These are phyloP conservation scores for Zasmidium cellare DNA, from an alignment of 2,329 filamentous ascomycete species.

Conservation along the genomic window DNA sequence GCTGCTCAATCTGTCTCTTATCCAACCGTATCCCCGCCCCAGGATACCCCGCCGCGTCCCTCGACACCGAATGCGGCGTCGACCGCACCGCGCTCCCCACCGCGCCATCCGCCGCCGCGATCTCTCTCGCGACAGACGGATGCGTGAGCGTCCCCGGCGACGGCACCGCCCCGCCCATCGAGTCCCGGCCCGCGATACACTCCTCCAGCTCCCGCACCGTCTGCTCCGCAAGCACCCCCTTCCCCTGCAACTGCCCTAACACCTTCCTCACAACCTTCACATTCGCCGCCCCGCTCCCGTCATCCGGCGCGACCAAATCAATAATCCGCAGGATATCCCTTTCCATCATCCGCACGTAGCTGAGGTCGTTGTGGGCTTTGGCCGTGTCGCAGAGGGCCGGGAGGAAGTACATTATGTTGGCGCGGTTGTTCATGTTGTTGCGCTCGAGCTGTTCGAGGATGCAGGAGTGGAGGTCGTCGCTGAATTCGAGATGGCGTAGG, in stretches of 20 bases:
- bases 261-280: constrained; percentile 82
- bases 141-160: constrained; percentile 9
- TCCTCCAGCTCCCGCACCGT: constrained; percentile 79
- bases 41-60: constrained; percentile 18
- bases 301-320: constrained; percentile 83
- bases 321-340: constrained; percentile 89
- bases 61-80: constrained; percentile 24
- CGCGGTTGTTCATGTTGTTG: constrained; percentile 93
- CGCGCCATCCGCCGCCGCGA: neutral
- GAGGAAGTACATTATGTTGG: constrained; percentile 99
- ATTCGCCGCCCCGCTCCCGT: constrained; percentile 87
- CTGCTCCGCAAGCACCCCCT: constrained; percentile 71
- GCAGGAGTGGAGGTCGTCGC: constrained; percentile 95
- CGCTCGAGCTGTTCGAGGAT: constrained; percentile 93
- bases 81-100: constrained; percentile 12
- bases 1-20: constrained; percentile 87
- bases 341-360: constrained; percentile 93
- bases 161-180: constrained; percentile 16
- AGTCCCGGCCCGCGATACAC: constrained; percentile 75
- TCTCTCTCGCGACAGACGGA: constrained; percentile 1
- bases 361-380: constrained; percentile 69
- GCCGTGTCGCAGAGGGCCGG: constrained; percentile 91
- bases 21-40: constrained; percentile 57
- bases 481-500: constrained; percentile 88
- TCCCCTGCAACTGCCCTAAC: constrained; percentile 53